phyloP scores from a whole-genome alignment of 345 rosid genomes.

The Triadica sebifera region DNA sequence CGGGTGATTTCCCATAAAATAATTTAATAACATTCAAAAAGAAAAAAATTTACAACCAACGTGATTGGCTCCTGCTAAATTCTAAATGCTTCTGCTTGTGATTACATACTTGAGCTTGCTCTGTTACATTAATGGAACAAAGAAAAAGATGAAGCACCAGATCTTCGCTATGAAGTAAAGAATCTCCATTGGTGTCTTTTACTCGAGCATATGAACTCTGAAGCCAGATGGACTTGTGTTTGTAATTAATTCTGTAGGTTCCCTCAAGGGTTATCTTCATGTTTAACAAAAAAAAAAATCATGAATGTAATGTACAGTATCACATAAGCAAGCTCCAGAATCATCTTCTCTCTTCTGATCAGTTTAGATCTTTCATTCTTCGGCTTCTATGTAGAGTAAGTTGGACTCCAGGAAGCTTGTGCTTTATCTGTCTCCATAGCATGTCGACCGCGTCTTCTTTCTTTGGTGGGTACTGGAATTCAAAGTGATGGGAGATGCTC shows the following conservation, averaged over 20 bases:
- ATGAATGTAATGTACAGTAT: constrained; percentile 49
- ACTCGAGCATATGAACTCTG: neutral
- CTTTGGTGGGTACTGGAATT: constrained; percentile 73
- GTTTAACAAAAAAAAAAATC: constrained; percentile 13
- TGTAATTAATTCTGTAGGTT: constrained; percentile 11
- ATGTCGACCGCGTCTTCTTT: constrained; percentile 71
- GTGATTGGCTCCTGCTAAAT: neutral
- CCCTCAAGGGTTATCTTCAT: constrained; percentile 4
- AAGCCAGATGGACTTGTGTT: constrained; percentile 13
- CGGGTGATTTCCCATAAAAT: too few relatives aligned
- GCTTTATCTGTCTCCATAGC: constrained; percentile 85
- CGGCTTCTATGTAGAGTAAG: constrained; percentile 69
- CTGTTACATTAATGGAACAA: neutral
- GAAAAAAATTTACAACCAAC: neutral
- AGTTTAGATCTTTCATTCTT: constrained; percentile 75
- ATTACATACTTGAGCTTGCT: neutral
- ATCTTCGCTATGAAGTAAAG: neutral
- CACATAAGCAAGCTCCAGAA: constrained; percentile 4
- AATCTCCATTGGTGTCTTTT: neutral
- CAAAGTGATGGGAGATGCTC: constrained; percentile 65
- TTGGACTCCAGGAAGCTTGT: constrained; percentile 56
- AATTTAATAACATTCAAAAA: too few relatives aligned
- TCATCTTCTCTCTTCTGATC: constrained; percentile 59
- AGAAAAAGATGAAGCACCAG: neutral
- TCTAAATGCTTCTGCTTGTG: too few relatives aligned